Evolutionary conservation across 495 filamentous ascomycete species (phyloP), one percentile per base, ranked within the genome.

Genomic region (Penicillium robsamsonii): DNA sequence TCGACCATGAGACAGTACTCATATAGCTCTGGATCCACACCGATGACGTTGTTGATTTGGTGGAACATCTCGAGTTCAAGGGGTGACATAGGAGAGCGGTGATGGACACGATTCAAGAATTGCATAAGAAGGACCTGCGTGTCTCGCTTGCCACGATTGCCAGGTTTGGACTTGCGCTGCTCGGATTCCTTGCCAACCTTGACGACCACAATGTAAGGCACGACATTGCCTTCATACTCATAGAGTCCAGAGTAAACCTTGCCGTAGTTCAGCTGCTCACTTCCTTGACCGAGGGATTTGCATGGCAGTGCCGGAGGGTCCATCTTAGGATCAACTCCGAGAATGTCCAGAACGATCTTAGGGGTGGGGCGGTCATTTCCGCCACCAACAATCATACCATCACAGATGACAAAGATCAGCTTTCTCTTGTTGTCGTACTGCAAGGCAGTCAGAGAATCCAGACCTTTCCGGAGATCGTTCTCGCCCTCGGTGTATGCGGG

Each of bases 391-490:
- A 97, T 95, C 84, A 98, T 90, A 70, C 94, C 94, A 67, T 99
- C 94, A 64, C 94, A 99, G 55, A 99, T 81, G 46, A 99, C 81
- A 56, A 96, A 86, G 46, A 99, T 77, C 11, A 99, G 81, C 75
- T 99, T 99, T 61, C 94, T 89, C 75, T 98, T 98, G 74, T 98
- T 96, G 72, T 98, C 94, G 62, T 98, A 98, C 54, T 94, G 86
- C 35, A 98, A 80, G 17, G 91, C 91, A 17, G 94, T 96, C 56
- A 97, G 80, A 3, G 94, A 97, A 68, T 98, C 94, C 6, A 98
- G 81, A 31, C 91, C 92, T 65, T 96, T 92, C 46, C 94, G 81
- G 20, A 98, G 75, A 18, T 90, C 87, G 69, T 98, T 92, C 75
- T 98, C 94, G 56, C 92, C 94, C 77, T 98, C 94, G 0, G 94